These are phyloP conservation scores for Mucor racemosus DNA, from an alignment of 371 early-diverging fungal species.

Conservation along the genomic window DNA sequence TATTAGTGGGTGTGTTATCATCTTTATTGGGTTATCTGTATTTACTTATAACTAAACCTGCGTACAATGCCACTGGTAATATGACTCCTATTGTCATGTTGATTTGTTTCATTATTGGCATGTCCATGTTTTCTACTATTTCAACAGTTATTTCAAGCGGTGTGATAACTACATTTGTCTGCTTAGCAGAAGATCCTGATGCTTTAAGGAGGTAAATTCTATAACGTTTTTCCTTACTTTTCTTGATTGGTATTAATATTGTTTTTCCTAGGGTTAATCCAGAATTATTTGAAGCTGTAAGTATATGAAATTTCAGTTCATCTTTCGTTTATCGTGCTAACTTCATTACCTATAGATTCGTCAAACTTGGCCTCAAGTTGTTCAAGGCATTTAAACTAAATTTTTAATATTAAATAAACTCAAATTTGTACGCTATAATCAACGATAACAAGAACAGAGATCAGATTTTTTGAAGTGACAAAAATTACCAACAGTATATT, in stretches of 20 bases:
- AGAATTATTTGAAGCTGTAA: slow-evolving; percentile 58
- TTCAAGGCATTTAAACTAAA: slow-evolving; percentile 44
- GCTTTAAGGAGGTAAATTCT: slow-evolving; percentile 49
- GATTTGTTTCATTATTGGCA: slow-evolving; percentile 69
- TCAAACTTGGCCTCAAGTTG: slow-evolving; percentile 63
- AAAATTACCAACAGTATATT: too few species aligned
- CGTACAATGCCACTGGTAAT: slow-evolving; percentile 43
- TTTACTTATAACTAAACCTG: slow-evolving; percentile 42
- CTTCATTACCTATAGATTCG: slow-evolving; percentile 44
- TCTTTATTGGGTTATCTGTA: slow-evolving; percentile 62
- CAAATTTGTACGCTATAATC: slow-evolving; percentile 1
- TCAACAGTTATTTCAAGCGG: slow-evolving; percentile 80
- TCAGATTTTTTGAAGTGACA: too few species aligned
- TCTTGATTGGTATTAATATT: neutral
- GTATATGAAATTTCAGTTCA: neutral
- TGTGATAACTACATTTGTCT: slow-evolving; percentile 81
- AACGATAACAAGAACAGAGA: too few species aligned
- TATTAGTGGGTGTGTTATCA: slow-evolving; percentile 59
- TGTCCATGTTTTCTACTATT: slow-evolving; percentile 70
- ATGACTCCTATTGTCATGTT: slow-evolving; percentile 54
- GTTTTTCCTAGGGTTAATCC: slow-evolving; percentile 53
- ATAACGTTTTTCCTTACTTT: neutral
- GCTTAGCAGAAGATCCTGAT: slow-evolving; percentile 84
- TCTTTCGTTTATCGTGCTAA: slow-evolving; percentile 1
- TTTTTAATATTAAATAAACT: neutral